Percentiles rank a stretch among this genome's conserved stretches.
phyloP scores from a whole-genome alignment of 345 rosid species.

The Eutrema yunnanense region DNA sequence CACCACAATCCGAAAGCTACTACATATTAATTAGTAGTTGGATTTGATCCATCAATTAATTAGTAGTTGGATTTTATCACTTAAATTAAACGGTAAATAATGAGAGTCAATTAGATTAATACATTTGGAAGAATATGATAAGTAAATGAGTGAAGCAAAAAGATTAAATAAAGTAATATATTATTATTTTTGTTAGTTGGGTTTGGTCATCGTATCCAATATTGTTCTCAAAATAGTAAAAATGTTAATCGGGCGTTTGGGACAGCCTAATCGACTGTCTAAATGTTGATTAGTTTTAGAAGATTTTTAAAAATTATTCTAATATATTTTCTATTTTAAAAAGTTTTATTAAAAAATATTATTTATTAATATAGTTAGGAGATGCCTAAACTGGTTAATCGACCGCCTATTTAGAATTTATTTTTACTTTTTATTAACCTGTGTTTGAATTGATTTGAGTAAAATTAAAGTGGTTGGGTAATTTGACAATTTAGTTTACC shows the following conservation, averaged over 20 bases:
- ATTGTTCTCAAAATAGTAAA: background rate
- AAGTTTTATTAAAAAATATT: background rate
- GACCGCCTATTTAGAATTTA: no score
- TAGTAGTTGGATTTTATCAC: constrained; percentile 20
- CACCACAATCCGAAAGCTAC: constrained; percentile 27
- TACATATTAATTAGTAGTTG: background rate
- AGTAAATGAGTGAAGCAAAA: constrained; percentile 15
- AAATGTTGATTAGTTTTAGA: background rate
- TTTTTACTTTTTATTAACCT: no score
- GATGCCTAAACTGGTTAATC: background rate
- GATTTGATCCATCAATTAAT: constrained; percentile 14
- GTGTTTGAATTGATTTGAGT: background rate
- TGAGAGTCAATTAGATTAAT: background rate
- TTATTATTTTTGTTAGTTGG: constrained; percentile 14
- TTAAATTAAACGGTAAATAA: constrained; percentile 8
- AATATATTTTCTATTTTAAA: background rate
- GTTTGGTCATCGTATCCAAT: constrained; percentile 18
- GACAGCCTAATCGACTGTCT: background rate
- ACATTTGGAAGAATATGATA: constrained; percentile 26
- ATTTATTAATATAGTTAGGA: background rate
- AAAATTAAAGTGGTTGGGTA: background rate
- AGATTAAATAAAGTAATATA: background rate
- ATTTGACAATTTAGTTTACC: background rate
- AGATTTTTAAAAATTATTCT: background rate
- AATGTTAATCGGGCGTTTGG: background rate